phyloP scores from a whole-genome alignment of 2,329 filamentous ascomycete species.

The Knufia petricola region DNA sequence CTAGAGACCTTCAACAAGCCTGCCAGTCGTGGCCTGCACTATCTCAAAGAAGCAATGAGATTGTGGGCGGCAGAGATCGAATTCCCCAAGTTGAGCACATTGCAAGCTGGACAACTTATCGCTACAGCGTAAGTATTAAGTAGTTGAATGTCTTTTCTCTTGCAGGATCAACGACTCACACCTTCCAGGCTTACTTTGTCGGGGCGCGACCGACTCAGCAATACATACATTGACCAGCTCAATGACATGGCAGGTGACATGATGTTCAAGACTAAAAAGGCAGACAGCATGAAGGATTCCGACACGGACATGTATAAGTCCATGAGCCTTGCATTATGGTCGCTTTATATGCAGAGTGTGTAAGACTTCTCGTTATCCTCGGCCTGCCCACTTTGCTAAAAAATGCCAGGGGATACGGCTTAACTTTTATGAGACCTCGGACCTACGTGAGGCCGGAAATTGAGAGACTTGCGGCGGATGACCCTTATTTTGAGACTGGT shows the following conservation, averaged over 20 bases:
- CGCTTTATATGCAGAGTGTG: constrained; percentile 9
- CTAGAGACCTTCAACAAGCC: constrained; percentile 24
- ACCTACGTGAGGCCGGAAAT: not conserved
- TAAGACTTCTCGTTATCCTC: not conserved
- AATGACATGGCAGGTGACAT: constrained; percentile 12
- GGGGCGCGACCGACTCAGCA: constrained; percentile 13
- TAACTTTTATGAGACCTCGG: not conserved
- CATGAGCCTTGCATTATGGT: constrained; percentile 11
- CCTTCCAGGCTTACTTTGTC: constrained; percentile 7
- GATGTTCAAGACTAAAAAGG: constrained; percentile 5
- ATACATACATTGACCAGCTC: constrained; percentile 12
- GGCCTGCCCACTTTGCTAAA: not conserved
- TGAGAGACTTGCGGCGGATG: not conserved
- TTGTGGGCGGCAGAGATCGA: constrained; percentile 31
- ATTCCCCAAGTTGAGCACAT: constrained; percentile 26
- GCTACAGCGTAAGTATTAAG: constrained; percentile 17
- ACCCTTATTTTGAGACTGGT: not conserved
- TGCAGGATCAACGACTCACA: not conserved
- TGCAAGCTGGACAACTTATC: constrained; percentile 30
- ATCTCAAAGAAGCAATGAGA: constrained; percentile 29
- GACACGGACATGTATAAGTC: constrained; percentile 11
- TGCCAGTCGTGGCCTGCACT: constrained; percentile 27
- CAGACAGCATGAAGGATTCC: not conserved
- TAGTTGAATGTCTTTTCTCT: too few relatives aligned
- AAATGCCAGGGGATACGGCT: not conserved